Base-by-base conservation (phyloP, 306 rosid genomes). In the Myrica gale region DNA sequence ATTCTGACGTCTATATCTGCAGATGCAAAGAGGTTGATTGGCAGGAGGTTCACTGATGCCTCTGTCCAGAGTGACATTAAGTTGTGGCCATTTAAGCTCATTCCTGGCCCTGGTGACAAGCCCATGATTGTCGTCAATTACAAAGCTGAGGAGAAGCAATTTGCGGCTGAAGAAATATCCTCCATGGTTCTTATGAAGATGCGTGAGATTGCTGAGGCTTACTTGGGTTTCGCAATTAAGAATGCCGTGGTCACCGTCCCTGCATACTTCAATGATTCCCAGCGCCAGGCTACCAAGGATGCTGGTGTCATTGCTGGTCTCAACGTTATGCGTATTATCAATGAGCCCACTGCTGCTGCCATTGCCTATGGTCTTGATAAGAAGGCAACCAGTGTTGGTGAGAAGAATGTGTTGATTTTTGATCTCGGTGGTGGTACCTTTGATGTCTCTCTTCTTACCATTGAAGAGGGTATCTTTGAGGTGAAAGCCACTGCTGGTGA, bases 151-250 rank as follows among this genome's bases (percentile, higher is more conserved):
- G 89, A 87, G 3, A 87, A 85, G 82, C 79, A 76, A 43, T 87
- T 87, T 32, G 84, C 91, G 3, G 91, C 91, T 7, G 91, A 87
- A 72, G 91, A 87, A 76, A 87, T 87, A 52, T 87, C 91, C 9
- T 87, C 91, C 13, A 87, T 87, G 91, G 91, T 89, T 16, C 90
- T 89, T 4, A 84, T 83, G 16, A 89, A 89, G 76, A 89, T 89
- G 93, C 93, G 93, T 44, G 93, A 89, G 82, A 85, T 89, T 17
- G 93, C 93, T 0, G 93, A 89, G 82, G 93, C 93, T 5, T 89
- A 84, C 83, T 88, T 89, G 19, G 93, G 93, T 52, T 72, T 83
- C 41, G 58, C 85, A 0, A 5, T 89, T 11, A 89, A 89, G 82
- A 89, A 89, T 4, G 93, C 90, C 0, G 93, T 89, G 7, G 93